phyloP scores from a whole-genome alignment of 352 stramenopile species.

The Phytophthora colocasiae region DNA sequence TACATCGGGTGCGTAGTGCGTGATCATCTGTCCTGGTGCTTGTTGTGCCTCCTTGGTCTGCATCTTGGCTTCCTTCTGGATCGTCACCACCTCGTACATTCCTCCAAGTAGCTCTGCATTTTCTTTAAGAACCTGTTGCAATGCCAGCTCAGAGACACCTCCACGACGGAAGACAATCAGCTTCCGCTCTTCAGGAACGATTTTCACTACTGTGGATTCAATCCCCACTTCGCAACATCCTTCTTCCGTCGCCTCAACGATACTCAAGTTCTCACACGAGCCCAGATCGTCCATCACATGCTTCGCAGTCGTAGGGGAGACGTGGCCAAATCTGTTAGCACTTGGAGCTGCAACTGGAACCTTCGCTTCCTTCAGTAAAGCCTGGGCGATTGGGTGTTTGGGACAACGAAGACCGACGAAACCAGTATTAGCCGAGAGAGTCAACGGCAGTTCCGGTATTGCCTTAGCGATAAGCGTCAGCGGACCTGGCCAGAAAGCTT shows the following conservation, averaged over 20 bases:
- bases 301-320: conserved; percentile 95
- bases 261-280: conserved; percentile 88
- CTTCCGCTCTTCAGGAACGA: conserved; percentile 80
- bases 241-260: conserved; percentile 67
- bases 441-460: conserved; percentile 77
- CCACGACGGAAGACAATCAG: conserved; percentile 90
- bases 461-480: conserved; percentile 97
- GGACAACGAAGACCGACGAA: conserved; percentile 98
- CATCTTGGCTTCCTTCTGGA: conserved; percentile 70
- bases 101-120: conserved; percentile 48
- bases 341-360: conserved; percentile 97
- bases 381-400: conserved; percentile 91
- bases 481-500: conserved; percentile 97
- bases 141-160: conserved; percentile 77
- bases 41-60: conserved; percentile 82
- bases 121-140: conserved; percentile 65
- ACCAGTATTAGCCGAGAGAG: conserved; percentile 94
- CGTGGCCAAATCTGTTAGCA: conserved; percentile 99
- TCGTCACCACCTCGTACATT: conserved; percentile 67
- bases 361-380: conserved; percentile 87
- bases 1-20: conserved; percentile 98
- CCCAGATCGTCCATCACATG: conserved; percentile 98
- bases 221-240: conserved; percentile 91
- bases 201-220: conserved; percentile 94
- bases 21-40: conserved; percentile 96